phyloP scores from a whole-genome alignment of 352 stramenopile genomes.

The Albugo candida region DNA sequence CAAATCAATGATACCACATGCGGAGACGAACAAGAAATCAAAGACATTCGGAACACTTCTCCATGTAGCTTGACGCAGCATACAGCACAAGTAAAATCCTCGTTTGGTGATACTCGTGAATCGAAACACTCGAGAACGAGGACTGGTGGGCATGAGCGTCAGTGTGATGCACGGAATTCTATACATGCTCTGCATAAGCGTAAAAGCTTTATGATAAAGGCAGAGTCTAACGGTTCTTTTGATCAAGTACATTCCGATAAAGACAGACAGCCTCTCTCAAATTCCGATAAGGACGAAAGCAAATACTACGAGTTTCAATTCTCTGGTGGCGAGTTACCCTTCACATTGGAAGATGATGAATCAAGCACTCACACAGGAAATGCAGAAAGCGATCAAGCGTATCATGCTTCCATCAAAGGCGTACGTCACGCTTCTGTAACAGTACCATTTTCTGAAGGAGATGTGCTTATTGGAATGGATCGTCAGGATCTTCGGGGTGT shows the following conservation, averaged over 20 bases:
- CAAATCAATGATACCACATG: conserved; percentile 10
- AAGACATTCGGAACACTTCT: no score
- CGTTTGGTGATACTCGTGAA: neutral
- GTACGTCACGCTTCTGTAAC: no score
- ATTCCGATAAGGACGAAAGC: conserved; percentile 8
- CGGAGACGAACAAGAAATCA: neutral
- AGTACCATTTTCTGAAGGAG: conserved; percentile 30
- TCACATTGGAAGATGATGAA: conserved; percentile 5
- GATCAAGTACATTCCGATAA: no score
- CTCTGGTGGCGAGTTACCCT: conserved; percentile 16
- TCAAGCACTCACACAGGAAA: conserved; percentile 1
- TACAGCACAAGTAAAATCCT: no score
- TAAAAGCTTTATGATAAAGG: neutral
- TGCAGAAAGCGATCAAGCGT: conserved; percentile 24
- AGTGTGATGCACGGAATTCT: no score
- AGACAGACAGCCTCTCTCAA: neutral
- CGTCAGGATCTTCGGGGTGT: conserved; percentile 39
- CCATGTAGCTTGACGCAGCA: no score
- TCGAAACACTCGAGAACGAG: neutral
- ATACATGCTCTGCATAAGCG: neutral
- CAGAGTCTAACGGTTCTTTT: no score
- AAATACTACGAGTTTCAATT: conserved; percentile 54
- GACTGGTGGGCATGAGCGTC: no score
- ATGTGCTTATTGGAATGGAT: conserved; percentile 56
- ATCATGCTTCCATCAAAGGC: conserved; percentile 30